A percentile compares a stretch with the other conserved stretches of the same genome.
These are phyloP conservation scores for Meyerozyma guilliermondii DNA, from an alignment of 1,139 yeast species.

Conservation along the genomic window DNA sequence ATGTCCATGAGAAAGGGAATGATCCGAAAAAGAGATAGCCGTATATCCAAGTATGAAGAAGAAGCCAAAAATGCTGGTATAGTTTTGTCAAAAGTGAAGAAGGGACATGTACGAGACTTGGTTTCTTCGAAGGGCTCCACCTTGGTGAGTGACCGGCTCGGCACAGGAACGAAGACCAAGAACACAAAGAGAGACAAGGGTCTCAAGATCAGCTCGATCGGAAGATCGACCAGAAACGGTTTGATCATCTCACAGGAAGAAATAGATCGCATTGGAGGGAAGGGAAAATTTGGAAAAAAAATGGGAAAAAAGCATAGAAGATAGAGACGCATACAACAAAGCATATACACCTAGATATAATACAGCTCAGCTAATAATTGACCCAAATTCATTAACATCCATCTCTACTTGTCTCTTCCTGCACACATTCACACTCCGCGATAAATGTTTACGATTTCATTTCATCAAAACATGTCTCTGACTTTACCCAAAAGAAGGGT, in stretches of 20 bases:
- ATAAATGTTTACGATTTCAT: background rate
- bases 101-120: slow-evolving; percentile 58
- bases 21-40: slow-evolving; percentile 50
- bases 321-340: background rate
- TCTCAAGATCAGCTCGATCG: slow-evolving; percentile 70
- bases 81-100: slow-evolving; percentile 58
- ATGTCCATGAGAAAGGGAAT: slow-evolving; percentile 85
- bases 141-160: slow-evolving; percentile 51
- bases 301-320: slow-evolving; percentile 6
- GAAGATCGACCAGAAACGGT: slow-evolving; percentile 78
- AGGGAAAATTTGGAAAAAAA: slow-evolving; percentile 8
- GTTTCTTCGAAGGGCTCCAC: slow-evolving; percentile 53
- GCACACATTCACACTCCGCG: background rate
- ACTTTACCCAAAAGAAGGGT: slow-evolving; percentile 1
- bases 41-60: slow-evolving; percentile 55
- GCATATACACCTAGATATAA: no score
- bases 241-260: slow-evolving; percentile 69
- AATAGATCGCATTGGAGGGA: slow-evolving; percentile 42
- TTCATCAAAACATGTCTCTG: slow-evolving; percentile 1
- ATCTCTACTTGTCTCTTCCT: background rate
- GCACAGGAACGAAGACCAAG: slow-evolving; percentile 35
- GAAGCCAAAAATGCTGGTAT: slow-evolving; percentile 90
- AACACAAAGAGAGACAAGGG: slow-evolving; percentile 61
- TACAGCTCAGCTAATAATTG: no score
- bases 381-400: background rate